Conservation (phyloP, 2,329 filamentous ascomycete species). For the Exserohilum turcica region DNA sequence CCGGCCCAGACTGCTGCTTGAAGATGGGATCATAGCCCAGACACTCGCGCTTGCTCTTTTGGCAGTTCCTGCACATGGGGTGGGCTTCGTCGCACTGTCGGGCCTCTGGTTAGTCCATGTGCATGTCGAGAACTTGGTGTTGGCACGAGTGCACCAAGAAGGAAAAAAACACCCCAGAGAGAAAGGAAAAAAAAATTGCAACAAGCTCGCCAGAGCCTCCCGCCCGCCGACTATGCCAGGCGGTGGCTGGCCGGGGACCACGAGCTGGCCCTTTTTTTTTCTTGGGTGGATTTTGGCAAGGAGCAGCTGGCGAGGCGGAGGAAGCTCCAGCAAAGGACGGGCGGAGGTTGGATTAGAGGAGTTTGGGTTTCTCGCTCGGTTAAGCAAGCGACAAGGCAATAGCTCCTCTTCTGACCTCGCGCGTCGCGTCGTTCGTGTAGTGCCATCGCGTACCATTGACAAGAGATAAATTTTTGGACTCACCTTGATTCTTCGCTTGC, state of each 20-base stretch:
- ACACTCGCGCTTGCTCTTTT: slow-evolving; percentile 86
- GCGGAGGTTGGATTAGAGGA: slow-evolving; percentile 19
- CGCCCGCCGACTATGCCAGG: background rate
- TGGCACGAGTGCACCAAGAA: background rate
- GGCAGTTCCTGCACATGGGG: slow-evolving; percentile 87
- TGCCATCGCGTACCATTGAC: slow-evolving; percentile 34
- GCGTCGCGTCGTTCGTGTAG: slow-evolving; percentile 33
- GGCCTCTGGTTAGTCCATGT: slow-evolving; percentile 32
- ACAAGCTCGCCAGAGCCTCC: background rate
- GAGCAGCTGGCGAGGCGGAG: slow-evolving; percentile 3
- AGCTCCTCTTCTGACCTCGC: slow-evolving; percentile 25
- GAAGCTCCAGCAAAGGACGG: slow-evolving; percentile 4
- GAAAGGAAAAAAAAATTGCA: slow-evolving; percentile 3
- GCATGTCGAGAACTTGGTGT: slow-evolving; percentile 16
- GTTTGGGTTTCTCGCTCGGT: slow-evolving; percentile 46
- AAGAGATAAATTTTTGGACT: slow-evolving; percentile 26
- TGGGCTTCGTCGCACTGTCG: slow-evolving; percentile 92
- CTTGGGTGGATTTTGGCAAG: too few relatives aligned
- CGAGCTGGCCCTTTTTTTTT: background rate
- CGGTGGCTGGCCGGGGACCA: background rate
- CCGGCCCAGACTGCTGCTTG: slow-evolving; percentile 71
- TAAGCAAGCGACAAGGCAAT: slow-evolving; percentile 30
- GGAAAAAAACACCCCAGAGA: background rate
- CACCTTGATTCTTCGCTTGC: slow-evolving; percentile 73
- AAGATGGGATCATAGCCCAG: slow-evolving; percentile 87